Evolutionary conservation across 208 protist genomes (phyloP), one percentile per base, ranked within the genome.

Genomic region (Leishmania tarentolae): DNA sequence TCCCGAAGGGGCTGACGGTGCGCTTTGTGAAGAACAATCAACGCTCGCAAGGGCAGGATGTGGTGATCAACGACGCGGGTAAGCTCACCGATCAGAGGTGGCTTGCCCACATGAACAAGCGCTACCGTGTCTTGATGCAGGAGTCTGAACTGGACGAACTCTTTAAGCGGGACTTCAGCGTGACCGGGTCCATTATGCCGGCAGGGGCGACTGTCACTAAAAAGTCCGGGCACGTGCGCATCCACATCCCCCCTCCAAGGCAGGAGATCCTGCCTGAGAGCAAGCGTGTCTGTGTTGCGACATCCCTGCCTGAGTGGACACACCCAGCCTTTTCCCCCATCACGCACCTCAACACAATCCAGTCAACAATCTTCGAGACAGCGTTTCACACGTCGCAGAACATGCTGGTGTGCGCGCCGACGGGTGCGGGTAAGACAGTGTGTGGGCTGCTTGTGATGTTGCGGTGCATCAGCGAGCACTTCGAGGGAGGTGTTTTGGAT

Each of bases 391-490:
- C 95, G 0, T 98, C 99, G 74, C 99, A 99, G 87, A 99, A 99
- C 86, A 91, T 99, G 82, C 96, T 99, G 42, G 92, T 99, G 46
- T 99, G 98, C 78, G 99, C 99, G 7, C 99, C 99, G 24, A 99
- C 99, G 19, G 99, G 98, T 21, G 98, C 98, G 8, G 99, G 99
- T 74, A 99, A 99, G 89, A 99, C 99, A 11, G 98, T 99, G 63
- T 95, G 99, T 68, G 99, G 98, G 7, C 81, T 99, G 74, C 84
- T 99, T 40, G 94, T 98, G 9, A 99, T 99, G 82, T 87, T 99
- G 61, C 93, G 95, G 44, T 97, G 93, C 89, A 95, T 98, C 79
- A 94, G 95, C 77, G 97, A 98, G 83, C 91, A 99, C 85, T 92
- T 98, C 71, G 91, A 90, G 59, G 87, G 92, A 65, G 96, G 95